Evolutionary conservation across 352 stramenopile species (phyloP).

Genomic region (Pythium dissotocum): DNA sequence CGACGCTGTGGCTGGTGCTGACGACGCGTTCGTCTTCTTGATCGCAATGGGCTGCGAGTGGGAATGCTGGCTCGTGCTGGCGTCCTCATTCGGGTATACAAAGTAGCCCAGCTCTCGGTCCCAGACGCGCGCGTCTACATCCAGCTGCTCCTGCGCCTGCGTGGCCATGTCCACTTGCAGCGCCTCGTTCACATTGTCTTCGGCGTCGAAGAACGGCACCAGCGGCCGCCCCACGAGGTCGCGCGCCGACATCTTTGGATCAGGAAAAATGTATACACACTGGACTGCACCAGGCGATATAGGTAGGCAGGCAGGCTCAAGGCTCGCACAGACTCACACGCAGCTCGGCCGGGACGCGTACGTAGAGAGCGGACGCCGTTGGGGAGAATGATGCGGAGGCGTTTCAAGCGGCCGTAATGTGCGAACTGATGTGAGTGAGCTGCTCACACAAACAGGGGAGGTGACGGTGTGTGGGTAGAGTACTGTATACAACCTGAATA

Average conservation of each 20-base stretch:
- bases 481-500: slow-evolving; percentile 2
- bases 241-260: slow-evolving; percentile 16
- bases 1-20: background rate
- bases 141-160: slow-evolving; percentile 52
- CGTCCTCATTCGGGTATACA: slow-evolving; percentile 62
- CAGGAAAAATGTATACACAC: background rate
- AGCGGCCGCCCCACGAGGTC: slow-evolving; percentile 64
- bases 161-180: slow-evolving; percentile 41
- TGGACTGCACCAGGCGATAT: background rate
- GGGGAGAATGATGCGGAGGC: background rate
- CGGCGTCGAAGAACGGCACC: slow-evolving; percentile 72
- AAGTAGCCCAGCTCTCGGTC: slow-evolving; percentile 84
- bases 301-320: background rate
- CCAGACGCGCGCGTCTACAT: slow-evolving; percentile 84
- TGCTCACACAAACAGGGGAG: background rate
- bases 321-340: background rate
- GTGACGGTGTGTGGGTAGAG: background rate
- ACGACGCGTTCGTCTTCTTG: slow-evolving; percentile 4
- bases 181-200: slow-evolving; percentile 76
- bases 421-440: slow-evolving; percentile 1
- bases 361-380: background rate
- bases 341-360: background rate
- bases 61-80: background rate
- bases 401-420: slow-evolving; percentile 1
- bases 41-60: slow-evolving; percentile 35